Evolutionary conservation across 2,329 filamentous ascomycete genomes (phyloP), one percentile per base, ranked within the genome.

Genomic region (Fusarium tjaetaba): DNA sequence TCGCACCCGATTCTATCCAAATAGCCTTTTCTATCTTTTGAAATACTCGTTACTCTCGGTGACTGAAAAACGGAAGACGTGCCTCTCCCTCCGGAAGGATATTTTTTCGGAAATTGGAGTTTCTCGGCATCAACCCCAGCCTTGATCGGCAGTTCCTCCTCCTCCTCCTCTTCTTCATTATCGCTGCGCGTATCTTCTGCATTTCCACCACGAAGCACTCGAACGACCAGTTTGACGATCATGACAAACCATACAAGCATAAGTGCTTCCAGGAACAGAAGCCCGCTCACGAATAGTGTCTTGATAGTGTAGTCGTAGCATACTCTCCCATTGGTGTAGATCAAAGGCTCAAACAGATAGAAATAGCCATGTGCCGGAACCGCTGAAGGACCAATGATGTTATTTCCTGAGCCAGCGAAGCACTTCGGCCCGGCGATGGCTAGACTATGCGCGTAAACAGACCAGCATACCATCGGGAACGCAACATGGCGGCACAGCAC

Each of bases 121-220:
- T 88, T 85, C 77, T 94, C 92, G 4, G 93, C 91, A 32, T 91
- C 91, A 1, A 94, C 91, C 78, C 95, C 92, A 79, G 94, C 87
- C 81, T 94, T 92, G 8, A 92, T 85, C 3, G 89, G 84, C 67
- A 84, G 79, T 1, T 83, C 84, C 73, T 87, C 85, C 72, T 88
- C 86, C 72, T 88, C 86, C 56, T 85, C 87, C 39, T 87, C 85
- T 10, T 88, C 85, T 20, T 88, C 87, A 15, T 91, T 93, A 74
- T 98, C 96, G 68, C 94, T 97, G 52, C 96, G 91, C 15, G 90
- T 89, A 79, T 99, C 96, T 71, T 98, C 95, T 7, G 96, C 95
- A 34, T 90, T 87, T 38, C 87, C 89, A 26, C 96, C 95, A 65
- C 92, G 87, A 18, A 95, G 94, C 1, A 99, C 93, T 60, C 91